These are phyloP conservation scores for Chlorella sp. DNA, from an alignment of 139 green algal species.

Conservation along the genomic window DNA sequence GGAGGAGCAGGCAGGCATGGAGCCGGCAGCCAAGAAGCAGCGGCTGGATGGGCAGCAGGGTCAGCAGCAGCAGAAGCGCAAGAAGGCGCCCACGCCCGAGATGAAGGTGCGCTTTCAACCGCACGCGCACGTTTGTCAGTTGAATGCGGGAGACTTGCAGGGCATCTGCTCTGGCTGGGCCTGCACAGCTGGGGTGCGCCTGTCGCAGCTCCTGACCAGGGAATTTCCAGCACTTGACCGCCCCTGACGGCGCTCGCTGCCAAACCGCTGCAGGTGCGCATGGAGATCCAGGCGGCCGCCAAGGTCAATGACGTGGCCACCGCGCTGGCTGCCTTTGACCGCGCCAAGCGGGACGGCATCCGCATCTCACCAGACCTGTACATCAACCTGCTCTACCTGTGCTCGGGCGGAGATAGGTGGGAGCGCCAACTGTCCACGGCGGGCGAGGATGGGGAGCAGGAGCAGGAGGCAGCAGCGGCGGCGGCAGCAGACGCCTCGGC, in stretches of 20 bases:
- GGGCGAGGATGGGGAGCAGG: neutral
- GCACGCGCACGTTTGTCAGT: too few species aligned
- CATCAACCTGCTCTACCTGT: conserved; percentile 55
- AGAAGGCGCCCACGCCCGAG: conserved; percentile 8
- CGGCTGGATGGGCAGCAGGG: neutral
- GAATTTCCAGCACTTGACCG: neutral
- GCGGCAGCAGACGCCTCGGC: neutral
- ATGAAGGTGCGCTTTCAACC: conserved; percentile 1
- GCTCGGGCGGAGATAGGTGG: conserved; percentile 56
- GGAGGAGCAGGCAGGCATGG: neutral
- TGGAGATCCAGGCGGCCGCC: conserved; percentile 42
- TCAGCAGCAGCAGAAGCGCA: neutral
- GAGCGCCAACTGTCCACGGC: conserved; percentile 19
- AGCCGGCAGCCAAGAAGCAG: conserved; percentile 27
- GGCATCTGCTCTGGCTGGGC: neutral
- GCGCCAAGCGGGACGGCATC: conserved; percentile 34
- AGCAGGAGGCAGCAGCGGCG: neutral
- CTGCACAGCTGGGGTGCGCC: neutral
- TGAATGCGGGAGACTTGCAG: too few species aligned
- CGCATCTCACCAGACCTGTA: conserved; percentile 33
- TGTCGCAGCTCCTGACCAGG: neutral
- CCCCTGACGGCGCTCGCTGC: neutral
- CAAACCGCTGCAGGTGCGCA: conserved; percentile 11
- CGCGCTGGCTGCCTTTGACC: conserved; percentile 50
- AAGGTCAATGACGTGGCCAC: conserved; percentile 20